These are phyloP conservation scores for Phytophthora ohioensis DNA, from an alignment of 352 stramenopile species.

Conservation along the genomic window DNA sequence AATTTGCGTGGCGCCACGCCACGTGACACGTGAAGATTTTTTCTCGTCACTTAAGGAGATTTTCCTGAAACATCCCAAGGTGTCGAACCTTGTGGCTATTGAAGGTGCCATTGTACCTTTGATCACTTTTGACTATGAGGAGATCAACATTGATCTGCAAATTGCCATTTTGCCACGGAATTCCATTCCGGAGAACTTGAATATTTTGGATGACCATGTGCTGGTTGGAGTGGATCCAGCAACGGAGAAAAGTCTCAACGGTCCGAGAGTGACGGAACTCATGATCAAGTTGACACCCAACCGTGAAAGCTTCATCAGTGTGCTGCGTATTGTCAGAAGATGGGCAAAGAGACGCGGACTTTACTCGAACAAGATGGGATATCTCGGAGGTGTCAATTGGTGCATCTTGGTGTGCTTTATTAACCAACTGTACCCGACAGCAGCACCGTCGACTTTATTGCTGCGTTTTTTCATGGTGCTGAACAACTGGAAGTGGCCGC, in stretches of 20 bases:
- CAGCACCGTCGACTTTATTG: constrained; percentile 84
- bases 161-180: constrained; percentile 95
- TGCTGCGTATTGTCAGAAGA: constrained; percentile 87
- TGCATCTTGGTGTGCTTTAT: constrained; percentile 98
- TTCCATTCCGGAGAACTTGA: constrained; percentile 90
- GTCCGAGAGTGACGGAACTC: constrained; percentile 90
- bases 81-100: constrained; percentile 87
- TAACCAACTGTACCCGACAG: constrained; percentile 91
- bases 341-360: constrained; percentile 94
- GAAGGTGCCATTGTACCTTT: constrained; percentile 96
- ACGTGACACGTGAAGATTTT: constrained; percentile 97
- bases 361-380: constrained; percentile 99
- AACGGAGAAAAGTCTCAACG: constrained; percentile 92
- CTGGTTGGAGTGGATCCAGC: constrained; percentile 87
- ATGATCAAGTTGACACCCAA: constrained; percentile 93
- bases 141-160: constrained; percentile 99
- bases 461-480: constrained; percentile 93
- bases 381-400: constrained; percentile 99
- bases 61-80: constrained; percentile 94
- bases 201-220: constrained; percentile 93
- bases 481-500: constrained; percentile 91
- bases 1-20: constrained; percentile 96
- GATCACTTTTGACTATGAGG: constrained; percentile 98
- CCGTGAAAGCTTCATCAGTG: constrained; percentile 87
- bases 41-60: constrained; percentile 94